Conservation (phyloP, 2,329 filamentous ascomycete species). For the Gnomoniopsis smithogilvyi region DNA sequence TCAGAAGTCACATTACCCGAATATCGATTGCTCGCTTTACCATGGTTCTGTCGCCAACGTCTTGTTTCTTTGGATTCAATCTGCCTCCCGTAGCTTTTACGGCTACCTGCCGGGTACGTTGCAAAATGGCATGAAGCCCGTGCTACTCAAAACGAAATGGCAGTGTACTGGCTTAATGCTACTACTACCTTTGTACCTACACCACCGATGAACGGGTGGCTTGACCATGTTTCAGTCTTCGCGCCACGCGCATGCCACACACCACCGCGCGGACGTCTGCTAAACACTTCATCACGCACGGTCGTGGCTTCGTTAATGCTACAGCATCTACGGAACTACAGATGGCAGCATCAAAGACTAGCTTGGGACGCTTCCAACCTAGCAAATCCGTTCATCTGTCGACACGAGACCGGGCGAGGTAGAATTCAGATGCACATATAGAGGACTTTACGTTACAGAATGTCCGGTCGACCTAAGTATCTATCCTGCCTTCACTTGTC, state of each 20-base stretch:
- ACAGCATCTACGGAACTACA: neutral
- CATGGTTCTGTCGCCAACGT: too few relatives aligned
- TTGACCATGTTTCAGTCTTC: neutral
- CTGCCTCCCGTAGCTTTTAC: too few relatives aligned
- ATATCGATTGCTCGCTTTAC: too few relatives aligned
- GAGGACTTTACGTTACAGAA: neutral
- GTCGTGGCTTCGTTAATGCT: too few relatives aligned
- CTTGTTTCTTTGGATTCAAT: too few relatives aligned
- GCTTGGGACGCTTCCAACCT: too few relatives aligned
- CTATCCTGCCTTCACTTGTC: neutral
- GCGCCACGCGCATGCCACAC: neutral
- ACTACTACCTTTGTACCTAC: too few relatives aligned
- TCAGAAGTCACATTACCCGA: neutral
- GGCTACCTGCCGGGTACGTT: too few relatives aligned
- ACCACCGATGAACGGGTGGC: conserved; percentile 1
- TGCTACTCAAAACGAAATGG: neutral
- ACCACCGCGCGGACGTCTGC: neutral
- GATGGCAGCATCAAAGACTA: too few relatives aligned
- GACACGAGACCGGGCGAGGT: neutral
- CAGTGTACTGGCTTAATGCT: neutral
- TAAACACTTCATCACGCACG: neutral
- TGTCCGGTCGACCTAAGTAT: neutral
- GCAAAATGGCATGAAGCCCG: too few relatives aligned
- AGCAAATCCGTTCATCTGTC: neutral
- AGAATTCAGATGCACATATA: neutral